phyloP scores from a whole-genome alignment of 2,329 filamentous ascomycete genomes.

The Fusarium sp. region DNA sequence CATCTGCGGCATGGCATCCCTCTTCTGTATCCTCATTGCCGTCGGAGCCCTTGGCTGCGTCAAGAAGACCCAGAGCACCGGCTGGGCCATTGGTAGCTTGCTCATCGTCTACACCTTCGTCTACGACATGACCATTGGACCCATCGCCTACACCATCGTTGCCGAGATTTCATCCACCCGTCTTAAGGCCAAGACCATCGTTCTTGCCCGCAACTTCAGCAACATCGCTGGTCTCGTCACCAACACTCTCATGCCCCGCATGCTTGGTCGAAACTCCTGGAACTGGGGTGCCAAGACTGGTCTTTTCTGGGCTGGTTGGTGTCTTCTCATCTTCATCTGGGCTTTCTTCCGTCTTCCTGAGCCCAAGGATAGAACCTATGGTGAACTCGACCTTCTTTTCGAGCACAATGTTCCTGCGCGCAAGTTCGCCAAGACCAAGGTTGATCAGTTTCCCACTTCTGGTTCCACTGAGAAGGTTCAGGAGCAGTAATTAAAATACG shows the following conservation, averaged over 20 bases:
- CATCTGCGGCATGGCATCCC: conserved; percentile 2
- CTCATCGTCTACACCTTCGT: conserved; percentile 58
- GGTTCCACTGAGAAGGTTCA: conserved; percentile 15
- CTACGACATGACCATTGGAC: conserved; percentile 54
- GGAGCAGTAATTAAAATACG: neutral
- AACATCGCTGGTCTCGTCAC: conserved; percentile 61
- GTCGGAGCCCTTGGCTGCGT: conserved; percentile 54
- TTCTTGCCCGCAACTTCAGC: conserved; percentile 59
- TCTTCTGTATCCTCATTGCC: conserved; percentile 9
- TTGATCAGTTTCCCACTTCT: conserved; percentile 39
- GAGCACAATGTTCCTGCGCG: conserved; percentile 57
- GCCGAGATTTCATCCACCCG: conserved; percentile 62
- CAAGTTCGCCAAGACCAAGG: conserved; percentile 53
- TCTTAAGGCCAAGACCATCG: conserved; percentile 60
- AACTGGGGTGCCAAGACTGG: conserved; percentile 62
- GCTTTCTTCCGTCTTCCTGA: conserved; percentile 67
- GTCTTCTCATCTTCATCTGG: conserved; percentile 59
- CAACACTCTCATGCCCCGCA: conserved; percentile 59
- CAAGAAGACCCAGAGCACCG: conserved; percentile 53
- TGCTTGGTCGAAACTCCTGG: conserved; percentile 59
- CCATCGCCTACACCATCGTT: conserved; percentile 86
- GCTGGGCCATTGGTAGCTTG: conserved; percentile 60
- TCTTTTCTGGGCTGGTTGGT: conserved; percentile 60
- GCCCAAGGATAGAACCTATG: conserved; percentile 64
- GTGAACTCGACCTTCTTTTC: conserved; percentile 68